phyloP scores from a whole-genome alignment of 2,329 filamentous ascomycete genomes.

The Arthrobotrys conoides region DNA sequence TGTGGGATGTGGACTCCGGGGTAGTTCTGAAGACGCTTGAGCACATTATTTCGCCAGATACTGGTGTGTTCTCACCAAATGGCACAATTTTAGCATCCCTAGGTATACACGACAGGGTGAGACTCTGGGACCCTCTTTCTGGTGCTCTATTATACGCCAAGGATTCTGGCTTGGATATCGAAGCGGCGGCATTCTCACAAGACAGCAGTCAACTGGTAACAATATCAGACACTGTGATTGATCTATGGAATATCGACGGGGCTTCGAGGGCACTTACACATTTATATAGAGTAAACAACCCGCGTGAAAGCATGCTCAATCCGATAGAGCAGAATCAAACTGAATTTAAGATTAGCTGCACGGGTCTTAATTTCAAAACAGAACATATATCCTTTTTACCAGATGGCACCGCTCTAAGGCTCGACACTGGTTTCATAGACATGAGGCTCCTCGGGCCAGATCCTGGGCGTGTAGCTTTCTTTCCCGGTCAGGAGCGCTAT shows the following conservation, averaged over 20 bases:
- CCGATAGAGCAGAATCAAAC: too few species aligned
- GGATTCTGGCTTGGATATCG: neutral
- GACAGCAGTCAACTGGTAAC: conserved; percentile 7
- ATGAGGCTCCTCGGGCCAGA: neutral
- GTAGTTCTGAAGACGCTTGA: neutral
- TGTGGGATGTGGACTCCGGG: neutral
- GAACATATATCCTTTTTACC: neutral
- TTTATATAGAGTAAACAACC: too few species aligned
- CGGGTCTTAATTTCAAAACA: neutral
- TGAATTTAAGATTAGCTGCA: neutral
- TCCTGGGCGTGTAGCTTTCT: neutral
- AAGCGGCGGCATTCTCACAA: conserved; percentile 8
- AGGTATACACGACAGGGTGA: too few species aligned
- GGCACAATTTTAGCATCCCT: too few species aligned
- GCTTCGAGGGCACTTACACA: neutral
- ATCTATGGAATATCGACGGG: neutral
- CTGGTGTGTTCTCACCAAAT: too few species aligned
- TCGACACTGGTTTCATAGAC: neutral
- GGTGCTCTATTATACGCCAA: neutral
- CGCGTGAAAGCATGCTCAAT: too few species aligned
- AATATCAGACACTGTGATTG: neutral
- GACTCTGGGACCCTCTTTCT: neutral
- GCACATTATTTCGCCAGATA: conserved; percentile 10
- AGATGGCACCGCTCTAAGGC: neutral
- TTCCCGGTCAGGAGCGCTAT: neutral